These are phyloP conservation scores for Pestalotiopsis fici DNA, from an alignment of 2,329 filamentous ascomycete genomes.

Conservation along the genomic window DNA sequence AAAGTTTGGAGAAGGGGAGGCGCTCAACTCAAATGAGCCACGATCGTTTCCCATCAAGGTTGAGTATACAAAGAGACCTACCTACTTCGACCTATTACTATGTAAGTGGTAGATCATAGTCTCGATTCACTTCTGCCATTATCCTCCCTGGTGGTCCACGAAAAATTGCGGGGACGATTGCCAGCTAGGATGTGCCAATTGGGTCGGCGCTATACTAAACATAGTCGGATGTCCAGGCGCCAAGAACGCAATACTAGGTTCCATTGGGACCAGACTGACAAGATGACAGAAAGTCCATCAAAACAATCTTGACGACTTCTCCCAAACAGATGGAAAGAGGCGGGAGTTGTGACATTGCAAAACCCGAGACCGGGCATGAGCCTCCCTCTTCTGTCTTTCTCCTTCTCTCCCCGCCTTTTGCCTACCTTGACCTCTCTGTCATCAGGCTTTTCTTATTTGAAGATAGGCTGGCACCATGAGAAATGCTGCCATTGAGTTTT, in stretches of 20 bases:
- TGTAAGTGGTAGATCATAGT: neutral
- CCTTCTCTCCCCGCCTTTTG: too few relatives aligned
- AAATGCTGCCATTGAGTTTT: neutral
- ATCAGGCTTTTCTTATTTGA: neutral
- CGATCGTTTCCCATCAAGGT: neutral
- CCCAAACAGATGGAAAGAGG: neutral
- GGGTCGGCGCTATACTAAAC: neutral
- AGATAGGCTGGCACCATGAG: neutral
- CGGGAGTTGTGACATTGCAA: neutral
- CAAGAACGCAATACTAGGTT: neutral
- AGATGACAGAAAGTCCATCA: neutral
- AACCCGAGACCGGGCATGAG: neutral
- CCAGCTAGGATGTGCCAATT: neutral
- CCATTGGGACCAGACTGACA: neutral
- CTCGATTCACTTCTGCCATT: neutral
- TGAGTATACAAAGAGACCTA: too few relatives aligned
- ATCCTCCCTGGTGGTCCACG: neutral
- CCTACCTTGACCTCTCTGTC: too few relatives aligned
- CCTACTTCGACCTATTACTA: too few relatives aligned
- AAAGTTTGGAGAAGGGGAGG: neutral
- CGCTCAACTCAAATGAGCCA: neutral
- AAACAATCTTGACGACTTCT: neutral
- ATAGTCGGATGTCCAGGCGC: neutral
- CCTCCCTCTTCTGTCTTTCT: neutral
- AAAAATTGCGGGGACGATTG: neutral